These are phyloP conservation scores for Hemerocallis citrina DNA, from an alignment of 106 monocot species.

Conservation along the genomic window DNA sequence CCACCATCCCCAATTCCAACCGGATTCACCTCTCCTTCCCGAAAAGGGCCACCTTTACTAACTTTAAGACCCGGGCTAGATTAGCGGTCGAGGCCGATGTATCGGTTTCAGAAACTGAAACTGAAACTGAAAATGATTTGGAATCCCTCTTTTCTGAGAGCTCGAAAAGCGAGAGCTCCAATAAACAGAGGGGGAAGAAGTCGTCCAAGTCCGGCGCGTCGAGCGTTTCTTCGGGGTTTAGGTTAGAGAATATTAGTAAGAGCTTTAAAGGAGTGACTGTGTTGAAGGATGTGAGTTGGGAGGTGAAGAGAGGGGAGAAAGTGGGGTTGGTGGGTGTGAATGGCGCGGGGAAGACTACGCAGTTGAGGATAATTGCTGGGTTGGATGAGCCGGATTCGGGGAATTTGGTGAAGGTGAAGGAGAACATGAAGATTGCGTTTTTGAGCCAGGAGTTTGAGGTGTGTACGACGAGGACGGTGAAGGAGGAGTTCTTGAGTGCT, in stretches of 20 bases:
- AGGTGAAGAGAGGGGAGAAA: constrained; percentile 94
- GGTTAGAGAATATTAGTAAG: constrained; percentile 79
- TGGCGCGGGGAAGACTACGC: constrained; percentile 97
- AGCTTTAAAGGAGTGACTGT: constrained; percentile 78
- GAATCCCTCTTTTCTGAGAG: constrained; percentile 60
- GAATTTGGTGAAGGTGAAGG: constrained; percentile 65
- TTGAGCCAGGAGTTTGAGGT: constrained; percentile 98
- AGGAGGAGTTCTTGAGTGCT: constrained; percentile 85
- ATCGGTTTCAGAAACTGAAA: constrained; percentile 12
- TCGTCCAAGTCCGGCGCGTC: constrained; percentile 53
- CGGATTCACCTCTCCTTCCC: background rate
- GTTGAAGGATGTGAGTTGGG: constrained; percentile 88
- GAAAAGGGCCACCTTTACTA: constrained; percentile 7
- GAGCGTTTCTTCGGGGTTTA: constrained; percentile 76
- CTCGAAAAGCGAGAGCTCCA: constrained; percentile 5
- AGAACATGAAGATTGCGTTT: constrained; percentile 91
- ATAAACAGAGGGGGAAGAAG: constrained; percentile 36
- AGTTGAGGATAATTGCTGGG: constrained; percentile 83
- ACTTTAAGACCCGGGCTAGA: constrained; percentile 10
- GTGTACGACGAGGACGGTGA: constrained; percentile 70
- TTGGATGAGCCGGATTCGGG: constrained; percentile 88
- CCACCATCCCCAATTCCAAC: background rate
- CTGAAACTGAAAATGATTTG: constrained; percentile 10
- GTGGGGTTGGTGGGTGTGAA: constrained; percentile 96
- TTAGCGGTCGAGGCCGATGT: constrained; percentile 29